Evolutionary conservation across 805 yeast species (phyloP).

Genomic region (Saccharomycopsis javanensis): DNA sequence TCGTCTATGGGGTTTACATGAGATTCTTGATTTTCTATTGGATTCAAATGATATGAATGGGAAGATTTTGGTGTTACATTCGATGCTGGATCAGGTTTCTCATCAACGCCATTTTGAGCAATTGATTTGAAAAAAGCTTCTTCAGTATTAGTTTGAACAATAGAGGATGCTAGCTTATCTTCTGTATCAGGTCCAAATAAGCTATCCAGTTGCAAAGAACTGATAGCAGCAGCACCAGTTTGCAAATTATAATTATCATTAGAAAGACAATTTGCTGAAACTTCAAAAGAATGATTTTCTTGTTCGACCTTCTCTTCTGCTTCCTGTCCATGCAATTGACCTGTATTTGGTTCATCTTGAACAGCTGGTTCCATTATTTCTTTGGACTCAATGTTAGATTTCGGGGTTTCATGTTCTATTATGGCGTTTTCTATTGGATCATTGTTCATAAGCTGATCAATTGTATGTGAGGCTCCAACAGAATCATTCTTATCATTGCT

Average conservation of each 20-base stretch:
- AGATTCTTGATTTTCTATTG: not conserved
- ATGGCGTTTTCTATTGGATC: not conserved
- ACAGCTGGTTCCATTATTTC: too few species aligned
- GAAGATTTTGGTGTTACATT: too few species aligned
- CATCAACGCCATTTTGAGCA: not conserved
- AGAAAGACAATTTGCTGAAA: not conserved
- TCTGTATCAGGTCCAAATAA: not conserved
- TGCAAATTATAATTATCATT: too few species aligned
- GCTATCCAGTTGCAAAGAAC: not conserved
- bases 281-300: not conserved
- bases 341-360: not conserved
- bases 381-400: not conserved
- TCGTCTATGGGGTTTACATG: too few species aligned
- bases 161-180: not conserved
- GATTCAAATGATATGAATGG: too few species aligned
- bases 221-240: too few species aligned
- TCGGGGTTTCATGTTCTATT: not conserved
- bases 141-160: not conserved
- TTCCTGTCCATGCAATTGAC: not conserved
- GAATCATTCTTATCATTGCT: not conserved
- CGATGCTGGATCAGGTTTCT: not conserved
- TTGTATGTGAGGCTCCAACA: not conserved
- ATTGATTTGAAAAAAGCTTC: not conserved
- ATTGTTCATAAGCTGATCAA: not conserved
- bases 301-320: not conserved